Conservation (phyloP, 306 rosid genomes). For the Vigna hirtella region DNA sequence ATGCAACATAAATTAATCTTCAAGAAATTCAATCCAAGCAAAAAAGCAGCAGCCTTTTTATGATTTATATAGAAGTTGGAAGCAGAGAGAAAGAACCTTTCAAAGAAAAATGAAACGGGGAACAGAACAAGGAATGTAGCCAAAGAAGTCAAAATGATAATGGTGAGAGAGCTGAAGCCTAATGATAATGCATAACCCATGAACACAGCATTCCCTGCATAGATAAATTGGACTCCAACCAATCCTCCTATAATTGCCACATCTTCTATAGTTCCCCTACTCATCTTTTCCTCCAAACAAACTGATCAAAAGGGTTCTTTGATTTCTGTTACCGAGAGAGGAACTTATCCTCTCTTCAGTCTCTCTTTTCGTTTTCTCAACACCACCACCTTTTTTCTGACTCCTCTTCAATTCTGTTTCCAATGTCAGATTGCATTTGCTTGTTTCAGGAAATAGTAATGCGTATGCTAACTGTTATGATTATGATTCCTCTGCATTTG, state of each 20-base stretch:
- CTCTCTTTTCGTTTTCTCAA: neutral
- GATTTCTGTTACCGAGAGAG: slow-evolving; percentile 6
- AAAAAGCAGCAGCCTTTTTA: neutral
- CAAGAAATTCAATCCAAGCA: neutral
- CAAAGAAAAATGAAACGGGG: slow-evolving; percentile 71
- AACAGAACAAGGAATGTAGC: slow-evolving; percentile 72
- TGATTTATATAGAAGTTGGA: neutral
- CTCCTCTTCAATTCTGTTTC: neutral
- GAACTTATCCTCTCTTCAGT: slow-evolving; percentile 8
- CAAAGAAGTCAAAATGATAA: slow-evolving; percentile 65
- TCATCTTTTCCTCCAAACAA: slow-evolving; percentile 32
- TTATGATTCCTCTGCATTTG: neutral
- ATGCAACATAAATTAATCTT: neutral
- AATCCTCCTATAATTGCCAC: slow-evolving; percentile 62
- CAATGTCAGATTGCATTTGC: neutral
- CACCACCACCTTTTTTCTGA: neutral
- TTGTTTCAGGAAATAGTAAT: slow-evolving; percentile 16
- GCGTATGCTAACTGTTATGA: neutral
- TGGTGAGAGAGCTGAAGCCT: slow-evolving; percentile 66
- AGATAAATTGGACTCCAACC: slow-evolving; percentile 64
- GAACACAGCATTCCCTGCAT: slow-evolving; percentile 73
- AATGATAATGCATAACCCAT: slow-evolving; percentile 70
- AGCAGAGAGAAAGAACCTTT: slow-evolving; percentile 62
- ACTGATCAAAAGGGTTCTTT: slow-evolving; percentile 11
- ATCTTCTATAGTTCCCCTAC: slow-evolving; percentile 53